Base-by-base conservation (phyloP, 2,329 filamentous ascomycete species). In the Penicillium sp. region DNA sequence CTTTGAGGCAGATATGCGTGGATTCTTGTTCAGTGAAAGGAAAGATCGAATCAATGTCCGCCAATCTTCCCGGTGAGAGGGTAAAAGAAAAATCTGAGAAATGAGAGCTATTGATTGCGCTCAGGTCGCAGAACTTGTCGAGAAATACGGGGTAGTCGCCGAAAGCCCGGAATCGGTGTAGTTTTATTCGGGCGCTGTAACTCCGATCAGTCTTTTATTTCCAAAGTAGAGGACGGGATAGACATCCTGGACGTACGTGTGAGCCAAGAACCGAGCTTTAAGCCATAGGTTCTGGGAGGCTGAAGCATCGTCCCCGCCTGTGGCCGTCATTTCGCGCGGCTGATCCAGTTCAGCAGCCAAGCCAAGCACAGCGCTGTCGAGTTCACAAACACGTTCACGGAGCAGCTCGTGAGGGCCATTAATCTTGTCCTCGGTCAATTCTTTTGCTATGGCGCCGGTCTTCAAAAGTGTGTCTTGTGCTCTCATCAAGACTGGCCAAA, bases 11-110 rank as follows among this genome's bases (percentile, higher is more conserved):
- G 3, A 59, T 53, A 1, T 31, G 38, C 1, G 50, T 44, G 4
- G 57, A 59, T 33, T 57, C 45, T 25, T 56, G 36, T 32, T 50
- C 45, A 9, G 48, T 54, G 34, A 59, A 59, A 1, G 57, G 56
- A 11, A 59, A 58, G 7, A 26, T 33, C 7, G 41, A 18, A 7
- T 46, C 48, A 33, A 21, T 51, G 39, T 15, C 40, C 26, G 3
- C 42, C 35, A 32, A 29, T 41, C 4, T 30, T 7, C 32, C 49
- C 43, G 10, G 48, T 53, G 36, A 59, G 58, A 1, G 57, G 54
- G n/a, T 57, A 58, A 9, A 27, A 33, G 10, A 39, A 18, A 7
- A 32, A 29, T 41, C 4, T 30, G 45, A 40, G 14, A 42, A 35
- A 14, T 37, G 23, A 7, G 48, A 26, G 14, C 20, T 44, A 23